Evolutionary conservation across 352 stramenopile genomes (phyloP), one percentile per base, ranked within the genome.

Genomic region (Pythium scleroteichum): DNA sequence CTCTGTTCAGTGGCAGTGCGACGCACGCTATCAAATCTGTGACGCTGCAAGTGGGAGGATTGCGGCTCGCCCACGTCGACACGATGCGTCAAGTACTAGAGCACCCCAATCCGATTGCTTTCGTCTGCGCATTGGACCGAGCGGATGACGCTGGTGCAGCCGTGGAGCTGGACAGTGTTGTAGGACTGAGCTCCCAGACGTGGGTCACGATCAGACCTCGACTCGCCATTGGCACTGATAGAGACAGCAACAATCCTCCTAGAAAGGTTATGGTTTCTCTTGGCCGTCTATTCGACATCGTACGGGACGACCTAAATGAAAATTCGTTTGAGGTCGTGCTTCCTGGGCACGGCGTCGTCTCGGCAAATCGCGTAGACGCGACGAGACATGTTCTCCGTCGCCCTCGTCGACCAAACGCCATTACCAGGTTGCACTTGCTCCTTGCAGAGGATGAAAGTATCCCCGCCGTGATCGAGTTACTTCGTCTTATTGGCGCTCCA

Each of bases 271-370:
- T n/a, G n/a, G n/a, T n/a, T n/a, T n/a, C n/a, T n/a, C n/a, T n/a
- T n/a, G n/a, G n/a, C n/a, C 20, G 10, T 8, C 46, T n/a, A 4
- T n/a, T 24, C 46, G 1, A 40, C 5, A 27, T 54, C 14, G 48
- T 54, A 2, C 27, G 29, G 7, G 13, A 54, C 10, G 40, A 54
- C 17, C 3, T 16, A 1, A 7, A 22, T 1, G 17, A 54, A 42
- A 27, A 44, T 27, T 54, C n/a, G 26, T 4, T 54, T 3, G 48
- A 54, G 48, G 42, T 54, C n/a, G 48, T 54, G 29, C 17, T 54
- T 9, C 17, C 48, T 1, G 48, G 48, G 2, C 17, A 13, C 3
- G 48, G 48, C 0, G 48, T 42, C 0, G 29, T 5, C 48, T 54
- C 26, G 48, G 35, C 42, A 2, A 27, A 41, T 12, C 48, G 48